Evolutionary conservation across 768 basidiomycete species (phyloP), one percentile per base, ranked within the genome.

Genomic region (Astraeus odoratus): DNA sequence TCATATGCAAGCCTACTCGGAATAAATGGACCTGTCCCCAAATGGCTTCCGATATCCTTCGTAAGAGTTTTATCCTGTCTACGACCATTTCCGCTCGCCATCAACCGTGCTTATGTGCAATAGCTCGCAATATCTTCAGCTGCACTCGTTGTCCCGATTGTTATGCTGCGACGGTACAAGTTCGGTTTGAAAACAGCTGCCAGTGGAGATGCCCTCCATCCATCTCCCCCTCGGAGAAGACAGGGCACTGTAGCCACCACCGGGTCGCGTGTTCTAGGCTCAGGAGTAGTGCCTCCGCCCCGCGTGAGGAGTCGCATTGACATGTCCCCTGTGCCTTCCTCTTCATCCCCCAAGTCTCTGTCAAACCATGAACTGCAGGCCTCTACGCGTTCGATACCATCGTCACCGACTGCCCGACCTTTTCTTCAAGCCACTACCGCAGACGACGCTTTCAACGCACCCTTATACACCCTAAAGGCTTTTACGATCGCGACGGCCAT

Each of bases 401-500:
- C 27, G 12, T 12, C 27, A 29, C 27, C 3, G n/a, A 4, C 30
- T n/a, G 4, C 5, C 4, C 5, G 3, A 31, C n/a, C 30, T 31
- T n/a, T n/a, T n/a, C n/a, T n/a, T n/a, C n/a, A n/a, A n/a, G n/a
- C n/a, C n/a, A n/a, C n/a, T n/a, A n/a, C n/a, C n/a, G 39, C 33
- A 25, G 56, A 52, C 5, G 69, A 70, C 46, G 59, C 65, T 29
- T 73, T 74, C 52, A 77, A 76, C 36, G 75, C 70, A 0, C 74
- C 74, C 0, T 45, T 83, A 2, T 72, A 79, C 51, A 73, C 76
- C 1, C 65, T 75, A 4, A 83, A 82, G 51, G 85, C 84, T 0
- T 78, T 88, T 31, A 67, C 72, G 3, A 71, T 85, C 33, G 82
- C 85, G 4, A 86, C 85, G 0, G 55, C 73, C 8, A 54, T 83